phyloP scores from a whole-genome alignment of 768 basidiomycete genomes.

The Suillus americanus region DNA sequence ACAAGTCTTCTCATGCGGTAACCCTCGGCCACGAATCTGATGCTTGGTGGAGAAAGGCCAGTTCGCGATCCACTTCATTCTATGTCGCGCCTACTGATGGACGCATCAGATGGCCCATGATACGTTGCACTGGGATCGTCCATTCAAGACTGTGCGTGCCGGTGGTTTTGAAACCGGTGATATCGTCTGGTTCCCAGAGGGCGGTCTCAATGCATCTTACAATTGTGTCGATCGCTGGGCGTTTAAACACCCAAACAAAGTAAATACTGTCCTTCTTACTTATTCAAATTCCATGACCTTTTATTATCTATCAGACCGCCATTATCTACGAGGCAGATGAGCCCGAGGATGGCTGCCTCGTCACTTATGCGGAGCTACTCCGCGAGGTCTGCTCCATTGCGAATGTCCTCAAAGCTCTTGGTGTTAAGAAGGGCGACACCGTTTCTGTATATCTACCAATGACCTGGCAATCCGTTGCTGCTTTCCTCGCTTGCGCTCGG shows the following conservation, averaged over 20 bases:
- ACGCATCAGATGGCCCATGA: conserved; percentile 61
- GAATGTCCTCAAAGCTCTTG: conserved; percentile 86
- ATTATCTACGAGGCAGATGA: conserved; percentile 99
- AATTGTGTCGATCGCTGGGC: conserved; percentile 99
- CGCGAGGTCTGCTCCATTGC: conserved; percentile 87
- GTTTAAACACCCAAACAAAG: conserved; percentile 83
- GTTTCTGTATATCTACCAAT: conserved; percentile 92
- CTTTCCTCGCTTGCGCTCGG: conserved; percentile 96
- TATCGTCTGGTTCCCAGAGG: conserved; percentile 96
- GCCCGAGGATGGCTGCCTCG: conserved; percentile 70
- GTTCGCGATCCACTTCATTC: conserved; percentile 1
- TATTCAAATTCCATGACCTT: background rate
- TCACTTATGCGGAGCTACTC: conserved; percentile 84
- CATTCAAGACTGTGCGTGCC: conserved; percentile 82
- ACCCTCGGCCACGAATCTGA: conserved; percentile 80
- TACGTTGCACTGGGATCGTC: conserved; percentile 82
- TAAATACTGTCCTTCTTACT: conserved; percentile 21
- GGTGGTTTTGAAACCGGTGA: conserved; percentile 86
- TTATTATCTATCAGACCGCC: conserved; percentile 56
- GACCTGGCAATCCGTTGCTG: conserved; percentile 94
- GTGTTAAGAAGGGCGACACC: conserved; percentile 94
- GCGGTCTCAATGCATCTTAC: conserved; percentile 88
- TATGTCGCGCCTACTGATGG: background rate
- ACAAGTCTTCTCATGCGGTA: conserved; percentile 61
- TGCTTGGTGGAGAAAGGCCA: conserved; percentile 87